phyloP scores from a whole-genome alignment of 768 basidiomycete genomes.

The Boletus rubropictus region DNA sequence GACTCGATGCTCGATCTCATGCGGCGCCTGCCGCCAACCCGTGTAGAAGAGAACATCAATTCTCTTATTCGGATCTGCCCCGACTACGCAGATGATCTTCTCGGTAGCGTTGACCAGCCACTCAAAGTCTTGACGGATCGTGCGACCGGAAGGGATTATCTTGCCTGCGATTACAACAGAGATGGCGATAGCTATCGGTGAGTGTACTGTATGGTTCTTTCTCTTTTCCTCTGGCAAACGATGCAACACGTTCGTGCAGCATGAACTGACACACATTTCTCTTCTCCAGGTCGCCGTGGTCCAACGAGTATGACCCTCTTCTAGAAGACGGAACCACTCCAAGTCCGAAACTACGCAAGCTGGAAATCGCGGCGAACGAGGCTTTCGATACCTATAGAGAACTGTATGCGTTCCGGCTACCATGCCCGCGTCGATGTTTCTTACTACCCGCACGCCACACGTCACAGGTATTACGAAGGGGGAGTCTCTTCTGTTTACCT shows the following conservation, averaged over 20 bases:
- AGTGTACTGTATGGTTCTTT: background rate
- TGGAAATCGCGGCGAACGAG: conserved; percentile 91
- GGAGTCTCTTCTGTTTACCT: conserved; percentile 95
- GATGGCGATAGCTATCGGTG: conserved; percentile 87
- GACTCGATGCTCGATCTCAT: conserved; percentile 95
- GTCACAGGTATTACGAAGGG: conserved; percentile 88
- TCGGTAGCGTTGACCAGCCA: conserved; percentile 93
- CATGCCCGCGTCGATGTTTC: background rate
- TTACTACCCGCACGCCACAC: background rate
- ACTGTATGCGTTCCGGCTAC: conserved; percentile 48
- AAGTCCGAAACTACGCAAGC: conserved; percentile 74
- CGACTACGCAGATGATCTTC: conserved; percentile 90
- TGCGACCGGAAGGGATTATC: conserved; percentile 80
- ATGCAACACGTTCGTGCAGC: background rate
- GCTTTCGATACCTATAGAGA: conserved; percentile 98
- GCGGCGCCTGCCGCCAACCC: conserved; percentile 89
- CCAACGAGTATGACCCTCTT: conserved; percentile 91
- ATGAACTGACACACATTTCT: conserved; percentile 16
- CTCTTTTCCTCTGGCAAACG: background rate
- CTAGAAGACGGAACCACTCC: conserved; percentile 87
- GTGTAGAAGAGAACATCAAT: conserved; percentile 81
- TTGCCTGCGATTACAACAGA: conserved; percentile 90
- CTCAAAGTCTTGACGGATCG: conserved; percentile 76
- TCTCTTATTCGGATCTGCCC: conserved; percentile 79
- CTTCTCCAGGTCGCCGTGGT: conserved; percentile 87